Base-by-base conservation (phyloP, 2,329 filamentous ascomycete genomes). In the Penicillium oxalicum region DNA sequence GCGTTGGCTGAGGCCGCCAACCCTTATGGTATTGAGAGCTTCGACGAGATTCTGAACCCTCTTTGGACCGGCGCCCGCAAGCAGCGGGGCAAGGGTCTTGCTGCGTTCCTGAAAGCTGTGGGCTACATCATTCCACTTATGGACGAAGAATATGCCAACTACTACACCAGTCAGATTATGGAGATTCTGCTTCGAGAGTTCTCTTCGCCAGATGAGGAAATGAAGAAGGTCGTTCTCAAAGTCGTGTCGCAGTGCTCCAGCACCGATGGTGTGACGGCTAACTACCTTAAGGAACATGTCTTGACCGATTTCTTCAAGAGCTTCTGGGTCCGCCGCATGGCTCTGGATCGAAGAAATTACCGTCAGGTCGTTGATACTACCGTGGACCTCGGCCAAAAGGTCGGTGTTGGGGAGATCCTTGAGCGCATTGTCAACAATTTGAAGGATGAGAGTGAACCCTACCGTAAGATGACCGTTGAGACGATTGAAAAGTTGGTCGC, bases 101-200 rank as follows among this genome's bases (percentile, higher is more conserved):
- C 93, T 25, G 91, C 90, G 11, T 98, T 96, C 71, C 77, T 98
- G 53, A 98, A 98, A 73, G 93, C 93, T 40, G 91, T 98, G 38
- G 93, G 93, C 26, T 97, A 93, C 68, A 95, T 98, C 64, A 97
- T 98, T 54, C 93, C 93, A 4, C 80, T 98, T 45, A 98, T 98
- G 93, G 93, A 98, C 73, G 93, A 98, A 71, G 93, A 98, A 66
- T 97, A 96, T 68, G 91, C 93, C 71, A 97, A 96, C 68, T 98
- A 98, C 74, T 98, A 98, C 65, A 97, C 93, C 7, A 88, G 84
- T 58, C 91, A 98, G 70, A 96, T 98, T 62, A 97, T 98, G 91
- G 93, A 97, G 70, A 97, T 97, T 62, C 75, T 98, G 11, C 81
- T 97, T 28, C 84, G 93, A 61, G 93, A 98, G 66, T 98, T 98